Percentiles rank a stretch among this genome's conserved stretches.
phyloP scores from a whole-genome alignment of 2,329 filamentous ascomycete genomes.

The Ampelomyces quisqualis region DNA sequence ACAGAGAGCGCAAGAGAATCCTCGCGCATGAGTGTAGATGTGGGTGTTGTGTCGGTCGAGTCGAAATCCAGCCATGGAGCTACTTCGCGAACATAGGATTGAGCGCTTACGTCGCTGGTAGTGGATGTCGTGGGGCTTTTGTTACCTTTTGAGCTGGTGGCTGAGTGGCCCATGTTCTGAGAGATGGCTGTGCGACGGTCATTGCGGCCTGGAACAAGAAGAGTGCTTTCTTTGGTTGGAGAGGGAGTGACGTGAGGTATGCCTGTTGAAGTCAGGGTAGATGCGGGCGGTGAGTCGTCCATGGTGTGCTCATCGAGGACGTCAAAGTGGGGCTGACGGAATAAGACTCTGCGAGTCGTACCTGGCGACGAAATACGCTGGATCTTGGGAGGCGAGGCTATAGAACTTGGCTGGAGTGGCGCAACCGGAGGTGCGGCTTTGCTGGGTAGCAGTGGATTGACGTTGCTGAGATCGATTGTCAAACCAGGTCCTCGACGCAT shows the following conservation, averaged over 20 bases:
- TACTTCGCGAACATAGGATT: conserved; percentile 21
- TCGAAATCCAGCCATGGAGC: conserved; percentile 29
- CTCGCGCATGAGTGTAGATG: too few relatives aligned
- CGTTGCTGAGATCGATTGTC: not conserved
- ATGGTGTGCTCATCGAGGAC: conserved; percentile 1
- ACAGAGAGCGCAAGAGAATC: too few relatives aligned
- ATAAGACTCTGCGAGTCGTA: conserved; percentile 7
- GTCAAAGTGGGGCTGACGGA: conserved; percentile 14
- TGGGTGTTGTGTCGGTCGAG: too few relatives aligned
- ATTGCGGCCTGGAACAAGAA: not conserved
- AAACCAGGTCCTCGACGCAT: conserved; percentile 6
- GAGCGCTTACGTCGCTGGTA: conserved; percentile 9
- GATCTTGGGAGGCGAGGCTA: not conserved
- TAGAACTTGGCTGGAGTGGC: not conserved
- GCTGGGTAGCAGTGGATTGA: not conserved
- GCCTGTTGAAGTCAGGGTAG: conserved; percentile 12
- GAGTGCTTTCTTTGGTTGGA: conserved; percentile 1
- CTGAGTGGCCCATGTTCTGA: not conserved
- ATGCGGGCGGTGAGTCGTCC: conserved; percentile 5
- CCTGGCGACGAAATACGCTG: conserved; percentile 1
- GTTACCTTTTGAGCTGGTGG: too few relatives aligned
- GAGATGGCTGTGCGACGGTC: not conserved
- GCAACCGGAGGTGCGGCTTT: conserved; percentile 13
- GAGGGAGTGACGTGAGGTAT: conserved; percentile 6
- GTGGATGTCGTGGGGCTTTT: conserved; percentile 9